Base-by-base conservation (phyloP, 78 protist genomes). In the Carpediemonas membranifera region DNA sequence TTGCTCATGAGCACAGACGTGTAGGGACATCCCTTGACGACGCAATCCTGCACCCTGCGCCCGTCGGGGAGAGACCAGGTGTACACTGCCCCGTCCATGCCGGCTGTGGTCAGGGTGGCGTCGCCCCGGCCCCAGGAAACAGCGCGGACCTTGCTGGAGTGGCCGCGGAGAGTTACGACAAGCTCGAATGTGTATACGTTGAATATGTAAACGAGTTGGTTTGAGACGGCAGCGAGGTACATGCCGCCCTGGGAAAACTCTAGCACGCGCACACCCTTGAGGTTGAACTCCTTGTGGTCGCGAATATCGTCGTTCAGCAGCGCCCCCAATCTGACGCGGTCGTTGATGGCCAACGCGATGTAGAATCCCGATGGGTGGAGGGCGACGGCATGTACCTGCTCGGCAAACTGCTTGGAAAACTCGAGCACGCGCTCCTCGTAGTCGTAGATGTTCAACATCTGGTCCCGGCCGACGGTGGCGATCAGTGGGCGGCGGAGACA, bases 41-140 rank as follows among this genome's bases (percentile, higher is more conserved):
- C 83, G 64, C 41, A n/a, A 55, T 84, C 86, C 65, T 25, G 19
- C 24, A 3, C 53, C 24, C 78, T 66, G 51, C 30, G 31, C 47
- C 28, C 52, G 58, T 60, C 73, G 25, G 18, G 19, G 30, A 79
- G 33, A 16, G 1, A 0, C 80, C 78, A 86, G 51, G 74, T 81
- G 70, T 81, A 82, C n/a, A 78, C 83, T 7, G 84, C 87, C 7
- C 91, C 91, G 60, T 86, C 91, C 52, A 50, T 37, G 27, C 90
- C 87, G 27, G 43, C 66, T 7, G 66, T 18, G 34, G 66, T 18
- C 7, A 61, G 7, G 15, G 14, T 30, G 25, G 43, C 16, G 15
- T 61, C 66, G 43, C 43, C 66, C 24, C n/a, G 24, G 7, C n/a
- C 25, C 66, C 66, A 61, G 19, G 66, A 61, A 9, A 61, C 11